These are phyloP conservation scores for Purpureocillium takamizusanense DNA, from an alignment of 2,329 filamentous ascomycete genomes.

Conservation along the genomic window DNA sequence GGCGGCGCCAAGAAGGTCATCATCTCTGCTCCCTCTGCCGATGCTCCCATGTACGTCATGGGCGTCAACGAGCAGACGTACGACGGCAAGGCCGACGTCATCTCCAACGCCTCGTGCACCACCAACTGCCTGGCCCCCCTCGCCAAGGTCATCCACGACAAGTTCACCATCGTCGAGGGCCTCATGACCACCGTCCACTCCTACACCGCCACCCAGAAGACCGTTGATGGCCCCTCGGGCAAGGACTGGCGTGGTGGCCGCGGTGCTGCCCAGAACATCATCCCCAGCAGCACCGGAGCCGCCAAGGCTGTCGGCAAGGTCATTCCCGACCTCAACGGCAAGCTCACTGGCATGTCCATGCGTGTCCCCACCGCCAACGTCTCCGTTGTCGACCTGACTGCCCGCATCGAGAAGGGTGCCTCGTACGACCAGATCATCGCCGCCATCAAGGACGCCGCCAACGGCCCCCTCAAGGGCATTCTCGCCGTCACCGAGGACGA, in stretches of 20 bases:
- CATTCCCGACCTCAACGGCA: conserved; percentile 95
- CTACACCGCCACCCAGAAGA: conserved; percentile 99
- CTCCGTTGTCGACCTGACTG: conserved; percentile 95
- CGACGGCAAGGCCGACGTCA: conserved; percentile 81
- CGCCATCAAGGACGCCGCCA: conserved; percentile 77
- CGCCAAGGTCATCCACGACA: conserved; percentile 98
- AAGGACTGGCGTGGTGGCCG: conserved; percentile 99
- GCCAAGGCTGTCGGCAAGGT: conserved; percentile 99
- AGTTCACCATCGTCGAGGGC: conserved; percentile 95
- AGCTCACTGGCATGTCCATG: conserved; percentile 99
- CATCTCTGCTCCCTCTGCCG: conserved; percentile 85
- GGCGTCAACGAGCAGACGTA: conserved; percentile 95
- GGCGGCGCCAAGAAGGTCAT: conserved; percentile 97
- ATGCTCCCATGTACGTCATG: conserved; percentile 99
- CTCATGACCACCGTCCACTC: conserved; percentile 99
- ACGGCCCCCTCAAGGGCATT: conserved; percentile 81
- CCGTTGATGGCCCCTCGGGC: conserved; percentile 89
- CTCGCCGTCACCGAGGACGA: conserved; percentile 96
- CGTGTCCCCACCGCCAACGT: conserved; percentile 98
- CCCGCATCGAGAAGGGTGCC: conserved; percentile 85
- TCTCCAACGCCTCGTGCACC: conserved; percentile 99
- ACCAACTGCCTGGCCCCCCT: conserved; percentile 99
- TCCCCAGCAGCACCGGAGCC: conserved; percentile 96
- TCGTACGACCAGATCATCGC: conserved; percentile 88
- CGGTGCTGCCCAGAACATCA: conserved; percentile 99